Base-by-base conservation (phyloP, 2,329 filamentous ascomycete genomes). In the Penicillium sp. region DNA sequence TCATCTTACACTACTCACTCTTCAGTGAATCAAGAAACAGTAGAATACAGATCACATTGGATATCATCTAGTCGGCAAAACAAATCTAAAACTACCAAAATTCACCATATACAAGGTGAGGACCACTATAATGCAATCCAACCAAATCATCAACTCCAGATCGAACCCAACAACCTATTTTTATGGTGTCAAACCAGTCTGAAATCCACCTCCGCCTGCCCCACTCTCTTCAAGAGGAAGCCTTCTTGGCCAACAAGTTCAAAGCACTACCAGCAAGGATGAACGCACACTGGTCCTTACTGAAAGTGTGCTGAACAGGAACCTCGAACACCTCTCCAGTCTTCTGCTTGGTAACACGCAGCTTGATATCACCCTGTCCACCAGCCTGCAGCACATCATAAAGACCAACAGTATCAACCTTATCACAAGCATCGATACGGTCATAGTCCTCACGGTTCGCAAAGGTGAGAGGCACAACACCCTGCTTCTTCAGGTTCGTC, bases 401-500 rank as follows among this genome's bases (percentile, higher is more conserved):
- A 60, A 99, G 77, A 0, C 94, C 94, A 38, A 92, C 83, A 0
- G 93, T 97, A 59, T 81, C 80, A 25, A 97, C 90, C 67, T 87
- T 81, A 72, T 99, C 94, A 62, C 92, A 90, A 0, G 92, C 92
- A 51, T 84, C 81, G 62, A 99, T 89, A 61, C 81, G 79, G 46
- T 67, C 63, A 25, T 67, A 67, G 43, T 67, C 94, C 21, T 84
- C 82, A 77, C 95, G 92, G 74, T 96, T 82, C 45, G 81, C 90
- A 71, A 99, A 96, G 0, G 91, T 97, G 68, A 99, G 81, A 2
- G 94, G 94, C 44, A 99, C 91, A 34, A 99, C 89, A 61, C 94
- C 94, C 79, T 99, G 94, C 80, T 96, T 96, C 86, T 96, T 96
- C 65, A 96, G 79, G 75, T 96, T 96, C 31, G 92, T 96, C 82